Conservation (phyloP, 345 rosid genomes). For the Aurinia saxatilis region DNA sequence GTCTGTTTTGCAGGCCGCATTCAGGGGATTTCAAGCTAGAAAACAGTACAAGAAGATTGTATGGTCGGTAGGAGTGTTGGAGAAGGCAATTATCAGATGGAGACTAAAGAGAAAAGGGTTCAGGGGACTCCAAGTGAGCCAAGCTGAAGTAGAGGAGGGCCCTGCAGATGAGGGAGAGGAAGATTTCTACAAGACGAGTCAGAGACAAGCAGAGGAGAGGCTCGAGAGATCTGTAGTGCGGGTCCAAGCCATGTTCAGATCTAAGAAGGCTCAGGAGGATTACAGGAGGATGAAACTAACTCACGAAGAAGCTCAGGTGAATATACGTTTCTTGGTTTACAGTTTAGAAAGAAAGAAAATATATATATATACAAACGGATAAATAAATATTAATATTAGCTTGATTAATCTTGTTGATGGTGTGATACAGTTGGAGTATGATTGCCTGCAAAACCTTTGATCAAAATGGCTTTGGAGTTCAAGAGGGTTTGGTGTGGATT, state of each 20-base stretch:
- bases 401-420: not conserved
- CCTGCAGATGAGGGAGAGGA: constrained; percentile 41
- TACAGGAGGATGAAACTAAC: constrained; percentile 79
- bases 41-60: constrained; percentile 68
- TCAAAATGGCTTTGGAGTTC: constrained; percentile 22
- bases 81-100: constrained; percentile 89
- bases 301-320: constrained; percentile 59
- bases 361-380: too few relatives aligned
- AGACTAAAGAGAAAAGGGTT: constrained; percentile 79
- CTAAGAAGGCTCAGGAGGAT: constrained; percentile 88
- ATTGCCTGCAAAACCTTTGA: constrained; percentile 28
- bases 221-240: constrained; percentile 74
- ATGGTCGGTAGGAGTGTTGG: constrained; percentile 94
- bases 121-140: constrained; percentile 62
- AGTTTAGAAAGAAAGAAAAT: too few relatives aligned
- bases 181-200: constrained; percentile 68
- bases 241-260: constrained; percentile 92
- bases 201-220: constrained; percentile 88
- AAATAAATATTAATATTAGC: too few relatives aligned
- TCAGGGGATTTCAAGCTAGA: constrained; percentile 79
- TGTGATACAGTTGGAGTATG: constrained; percentile 64
- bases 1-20: constrained; percentile 54
- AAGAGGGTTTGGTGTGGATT: constrained; percentile 1
- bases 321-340: not conserved
- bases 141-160: constrained; percentile 48